Conservation (phyloP, 768 basidiomycete genomes). For the Calocybe indica region DNA sequence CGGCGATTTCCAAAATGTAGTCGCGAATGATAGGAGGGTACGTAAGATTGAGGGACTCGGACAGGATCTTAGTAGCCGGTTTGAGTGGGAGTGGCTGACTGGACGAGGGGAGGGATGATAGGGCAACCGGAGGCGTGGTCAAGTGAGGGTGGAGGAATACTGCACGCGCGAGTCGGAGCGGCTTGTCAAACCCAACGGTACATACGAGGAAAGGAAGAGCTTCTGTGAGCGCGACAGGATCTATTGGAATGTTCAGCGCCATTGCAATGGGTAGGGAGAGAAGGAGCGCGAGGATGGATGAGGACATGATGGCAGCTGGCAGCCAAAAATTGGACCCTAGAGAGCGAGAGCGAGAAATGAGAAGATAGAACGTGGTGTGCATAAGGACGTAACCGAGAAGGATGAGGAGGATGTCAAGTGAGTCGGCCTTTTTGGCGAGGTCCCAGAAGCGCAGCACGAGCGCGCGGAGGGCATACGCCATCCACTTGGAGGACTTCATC, state of each 20-base stretch:
- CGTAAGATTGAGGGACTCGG: conserved; percentile 73
- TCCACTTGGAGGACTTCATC: conserved; percentile 82
- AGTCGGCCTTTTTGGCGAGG: conserved; percentile 74
- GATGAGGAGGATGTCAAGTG: conserved; percentile 92
- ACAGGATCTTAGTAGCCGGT: conserved; percentile 78
- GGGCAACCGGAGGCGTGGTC: conserved; percentile 27
- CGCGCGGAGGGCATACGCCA: conserved; percentile 71
- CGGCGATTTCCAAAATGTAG: conserved; percentile 88
- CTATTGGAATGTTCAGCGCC: conserved; percentile 77
- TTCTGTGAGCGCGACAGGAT: conserved; percentile 90
- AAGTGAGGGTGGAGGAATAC: conserved; percentile 82
- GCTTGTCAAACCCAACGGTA: conserved; percentile 98
- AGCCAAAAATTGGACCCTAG: conserved; percentile 65
- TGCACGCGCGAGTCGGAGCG: conserved; percentile 82
- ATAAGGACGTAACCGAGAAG: conserved; percentile 91
- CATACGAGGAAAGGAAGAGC: conserved; percentile 97
- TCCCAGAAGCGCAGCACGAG: conserved; percentile 14
- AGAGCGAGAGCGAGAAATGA: conserved; percentile 82
- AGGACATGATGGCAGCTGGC: conserved; percentile 68
- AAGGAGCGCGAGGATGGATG: conserved; percentile 78
- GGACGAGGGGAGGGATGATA: conserved; percentile 22
- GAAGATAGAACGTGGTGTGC: conserved; percentile 91
- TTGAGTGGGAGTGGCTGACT: conserved; percentile 41
- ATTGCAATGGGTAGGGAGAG: conserved; percentile 73
- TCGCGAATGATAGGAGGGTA: conserved; percentile 87